Evolutionary conservation across 495 filamentous ascomycete species (phyloP), one percentile per base, ranked within the genome.

Genomic region (Penicillium atrosanguineum): DNA sequence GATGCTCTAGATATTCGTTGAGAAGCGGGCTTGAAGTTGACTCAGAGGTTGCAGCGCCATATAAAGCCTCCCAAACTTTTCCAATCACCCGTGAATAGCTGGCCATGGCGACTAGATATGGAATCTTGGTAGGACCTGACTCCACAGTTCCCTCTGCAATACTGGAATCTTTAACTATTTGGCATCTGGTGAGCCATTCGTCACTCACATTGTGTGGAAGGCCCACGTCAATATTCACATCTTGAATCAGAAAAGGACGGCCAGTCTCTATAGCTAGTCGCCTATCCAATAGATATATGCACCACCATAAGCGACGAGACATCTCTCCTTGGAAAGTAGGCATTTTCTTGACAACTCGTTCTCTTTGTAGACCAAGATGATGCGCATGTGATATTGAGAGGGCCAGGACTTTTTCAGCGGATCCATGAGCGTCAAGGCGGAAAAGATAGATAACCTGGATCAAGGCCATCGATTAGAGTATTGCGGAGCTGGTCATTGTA

Each of bases 1-100:
- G 36, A n/a, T 56, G 55, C 34, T 61, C 60, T 12, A 63, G 19
- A n/a, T 63, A 61, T 37, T 67, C 57, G 16, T 56, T 55, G 7
- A 64, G 37, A 39, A 60, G 46, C 20, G 53, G 48, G 11, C 47
- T 57, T 9, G 62, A 50, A 2, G 57, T 40, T 1, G 50, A 47
- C 4, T 63, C 52, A 8, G 50, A 54, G 2, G 44, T 61, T 1
- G 49, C 44, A 16, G 54, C 61, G n/a, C 59, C 57, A 40, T 68
- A 68, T 26, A 64, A 44, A 0, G 52, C 57, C 31, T 68, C 65
- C 65, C 65, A 68, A 6, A 68, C 57, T 25, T 65, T 68, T 0
- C 65, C 62, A 23, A 68, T 47, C 0, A 63, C 57, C 6, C 26
- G 53, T 2, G 65, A 68, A 41, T 68, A 68, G 21, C 42, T 53